Evolutionary conservation across 148 eudicot genomes (phyloP).

Genomic region (Vaccinium macrocarpon): DNA sequence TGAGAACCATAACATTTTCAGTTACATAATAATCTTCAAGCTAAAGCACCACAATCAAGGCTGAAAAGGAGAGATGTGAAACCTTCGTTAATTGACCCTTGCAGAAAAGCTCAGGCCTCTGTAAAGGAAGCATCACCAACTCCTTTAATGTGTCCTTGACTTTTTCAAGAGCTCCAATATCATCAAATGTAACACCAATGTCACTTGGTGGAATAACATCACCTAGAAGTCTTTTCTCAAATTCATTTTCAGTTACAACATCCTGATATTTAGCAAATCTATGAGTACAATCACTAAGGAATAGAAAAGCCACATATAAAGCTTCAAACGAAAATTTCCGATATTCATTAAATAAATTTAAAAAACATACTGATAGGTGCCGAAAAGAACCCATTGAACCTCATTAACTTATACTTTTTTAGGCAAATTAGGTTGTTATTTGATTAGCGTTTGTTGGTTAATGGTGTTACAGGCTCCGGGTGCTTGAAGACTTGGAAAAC

Average conservation of each 20-base stretch:
- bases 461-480: no score
- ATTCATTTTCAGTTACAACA: constrained; percentile 91
- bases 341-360: no score
- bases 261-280: constrained; percentile 49
- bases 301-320: background rate
- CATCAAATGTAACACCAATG: constrained; percentile 96
- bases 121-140: constrained; percentile 97
- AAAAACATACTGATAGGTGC: no score
- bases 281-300: background rate
- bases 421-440: no score
- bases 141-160: constrained; percentile 96
- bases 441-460: no score
- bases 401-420: no score
- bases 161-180: constrained; percentile 97
- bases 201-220: constrained; percentile 97
- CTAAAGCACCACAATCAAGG: constrained; percentile 9
- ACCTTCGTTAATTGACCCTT: constrained; percentile 98
- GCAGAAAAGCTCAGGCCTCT: constrained; percentile 95
- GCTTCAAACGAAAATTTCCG: background rate
- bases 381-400: no score
- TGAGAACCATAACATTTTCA: background rate
- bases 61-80: constrained; percentile 11
- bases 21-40: constrained; percentile 8
- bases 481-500: no score
- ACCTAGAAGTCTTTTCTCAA: constrained; percentile 80